These are phyloP conservation scores for Aspergillus piperis DNA, from an alignment of 2,329 filamentous ascomycete species.

Conservation along the genomic window DNA sequence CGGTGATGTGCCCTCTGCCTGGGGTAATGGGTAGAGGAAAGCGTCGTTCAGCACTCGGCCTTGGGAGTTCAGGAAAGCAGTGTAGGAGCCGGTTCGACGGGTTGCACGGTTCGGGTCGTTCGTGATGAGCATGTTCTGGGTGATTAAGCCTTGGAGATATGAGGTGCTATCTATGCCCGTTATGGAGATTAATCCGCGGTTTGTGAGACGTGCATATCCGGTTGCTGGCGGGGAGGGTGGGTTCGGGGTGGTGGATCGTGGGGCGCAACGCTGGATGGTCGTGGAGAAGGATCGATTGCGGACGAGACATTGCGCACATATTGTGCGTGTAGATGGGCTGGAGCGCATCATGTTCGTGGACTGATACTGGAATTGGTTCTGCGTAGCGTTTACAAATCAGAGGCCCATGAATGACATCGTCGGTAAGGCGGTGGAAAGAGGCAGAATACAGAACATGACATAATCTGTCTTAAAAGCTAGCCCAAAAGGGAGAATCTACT, in stretches of 20 bases:
- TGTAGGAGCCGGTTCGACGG: slow-evolving; percentile 64
- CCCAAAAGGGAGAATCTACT: neutral
- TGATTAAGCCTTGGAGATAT: slow-evolving; percentile 87
- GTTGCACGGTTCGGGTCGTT: slow-evolving; percentile 41
- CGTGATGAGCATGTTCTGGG: slow-evolving; percentile 63
- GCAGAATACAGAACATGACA: slow-evolving; percentile 27
- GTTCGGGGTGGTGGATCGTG: slow-evolving; percentile 22
- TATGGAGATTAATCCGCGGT: slow-evolving; percentile 76
- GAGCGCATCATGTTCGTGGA: slow-evolving; percentile 36
- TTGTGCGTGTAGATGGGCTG: slow-evolving; percentile 23
- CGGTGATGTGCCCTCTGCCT: slow-evolving; percentile 22
- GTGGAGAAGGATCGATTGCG: slow-evolving; percentile 35
- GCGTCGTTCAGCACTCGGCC: slow-evolving; percentile 86
- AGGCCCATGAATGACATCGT: slow-evolving; percentile 28
- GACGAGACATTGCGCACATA: slow-evolving; percentile 34
- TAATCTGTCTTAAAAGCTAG: slow-evolving; percentile 4
- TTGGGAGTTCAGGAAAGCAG: slow-evolving; percentile 80
- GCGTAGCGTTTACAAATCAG: slow-evolving; percentile 28
- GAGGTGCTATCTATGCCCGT: slow-evolving; percentile 76
- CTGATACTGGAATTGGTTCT: neutral
- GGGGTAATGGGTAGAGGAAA: slow-evolving; percentile 73
- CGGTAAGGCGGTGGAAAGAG: slow-evolving; percentile 22
- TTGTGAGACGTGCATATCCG: slow-evolving; percentile 60
- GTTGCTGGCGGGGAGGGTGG: slow-evolving; percentile 42
- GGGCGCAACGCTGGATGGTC: slow-evolving; percentile 18